Conservation (phyloP, 345 rosid species). For the Moricandia arvensis region DNA sequence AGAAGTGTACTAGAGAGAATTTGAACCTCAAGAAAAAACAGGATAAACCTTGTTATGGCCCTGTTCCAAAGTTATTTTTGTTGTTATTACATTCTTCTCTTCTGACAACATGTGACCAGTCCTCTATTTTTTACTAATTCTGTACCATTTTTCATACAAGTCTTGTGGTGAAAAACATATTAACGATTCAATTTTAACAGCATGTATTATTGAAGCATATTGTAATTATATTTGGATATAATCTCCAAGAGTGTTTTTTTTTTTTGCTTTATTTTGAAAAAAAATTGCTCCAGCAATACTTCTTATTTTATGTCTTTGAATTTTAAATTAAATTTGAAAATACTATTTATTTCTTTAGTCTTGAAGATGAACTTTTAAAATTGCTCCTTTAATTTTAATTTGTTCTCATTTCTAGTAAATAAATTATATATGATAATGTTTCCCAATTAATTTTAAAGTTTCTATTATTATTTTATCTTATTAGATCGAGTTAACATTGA, state of each 20-base stretch:
- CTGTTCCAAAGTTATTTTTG: constrained; percentile 37
- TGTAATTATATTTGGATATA: neutral
- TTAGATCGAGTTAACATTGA: neutral
- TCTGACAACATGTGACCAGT: constrained; percentile 35
- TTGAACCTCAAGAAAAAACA: constrained; percentile 30
- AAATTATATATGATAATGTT: too few relatives aligned
- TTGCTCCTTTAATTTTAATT: too few relatives aligned
- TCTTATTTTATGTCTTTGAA: neutral
- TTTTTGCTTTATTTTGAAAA: neutral
- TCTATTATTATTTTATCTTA: neutral
- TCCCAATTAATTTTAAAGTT: neutral
- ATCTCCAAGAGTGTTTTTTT: neutral
- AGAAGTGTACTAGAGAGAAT: constrained; percentile 24
- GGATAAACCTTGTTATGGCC: constrained; percentile 35
- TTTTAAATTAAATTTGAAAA: too few relatives aligned
- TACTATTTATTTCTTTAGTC: neutral
- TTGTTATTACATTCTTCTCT: constrained; percentile 34
- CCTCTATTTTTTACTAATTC: neutral
- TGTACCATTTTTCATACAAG: neutral
- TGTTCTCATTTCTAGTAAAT: neutral
- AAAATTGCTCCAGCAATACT: neutral
- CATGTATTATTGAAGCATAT: neutral
- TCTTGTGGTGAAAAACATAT: neutral
- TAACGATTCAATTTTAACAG: neutral
- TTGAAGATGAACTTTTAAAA: neutral